A percentile compares a stretch with the other conserved stretches of the same genome.
Evolutionary conservation across 129 eudicot genomes (phyloP).

Genomic region (Flaveria ramosissima): DNA sequence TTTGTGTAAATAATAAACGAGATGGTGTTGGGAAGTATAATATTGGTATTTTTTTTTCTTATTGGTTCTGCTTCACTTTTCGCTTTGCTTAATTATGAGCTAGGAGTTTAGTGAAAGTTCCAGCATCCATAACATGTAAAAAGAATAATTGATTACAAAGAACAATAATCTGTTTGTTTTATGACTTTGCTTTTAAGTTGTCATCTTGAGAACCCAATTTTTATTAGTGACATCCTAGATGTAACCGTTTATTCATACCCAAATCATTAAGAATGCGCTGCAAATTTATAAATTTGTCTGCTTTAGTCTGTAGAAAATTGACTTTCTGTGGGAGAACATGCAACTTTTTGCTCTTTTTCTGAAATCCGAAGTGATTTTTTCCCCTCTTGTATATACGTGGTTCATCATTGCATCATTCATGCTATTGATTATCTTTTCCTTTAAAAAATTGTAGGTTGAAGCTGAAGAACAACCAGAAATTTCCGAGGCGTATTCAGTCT

Average conservation of each 20-base stretch:
- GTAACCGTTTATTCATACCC: background rate
- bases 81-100: background rate
- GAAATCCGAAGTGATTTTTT: background rate
- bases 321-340: background rate
- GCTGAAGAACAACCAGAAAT: conserved; percentile 99
- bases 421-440: background rate
- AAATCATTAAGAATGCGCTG: background rate
- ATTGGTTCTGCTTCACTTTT: background rate
- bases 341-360: background rate
- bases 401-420: background rate
- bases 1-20: background rate
- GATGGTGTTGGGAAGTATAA: background rate
- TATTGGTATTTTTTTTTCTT: background rate
- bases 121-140: background rate
- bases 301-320: background rate
- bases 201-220: background rate
- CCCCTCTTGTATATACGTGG: background rate
- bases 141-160: background rate
- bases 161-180: background rate
- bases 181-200: background rate
- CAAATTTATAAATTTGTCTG: background rate
- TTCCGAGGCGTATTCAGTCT: conserved; percentile 89
- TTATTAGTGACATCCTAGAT: background rate
- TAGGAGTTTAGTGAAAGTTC: background rate
- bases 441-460: conserved; percentile 58